Percentiles rank a stretch among this genome's conserved stretches.
phyloP scores from a whole-genome alignment of 768 basidiomycete genomes.

The Mycena crocata region DNA sequence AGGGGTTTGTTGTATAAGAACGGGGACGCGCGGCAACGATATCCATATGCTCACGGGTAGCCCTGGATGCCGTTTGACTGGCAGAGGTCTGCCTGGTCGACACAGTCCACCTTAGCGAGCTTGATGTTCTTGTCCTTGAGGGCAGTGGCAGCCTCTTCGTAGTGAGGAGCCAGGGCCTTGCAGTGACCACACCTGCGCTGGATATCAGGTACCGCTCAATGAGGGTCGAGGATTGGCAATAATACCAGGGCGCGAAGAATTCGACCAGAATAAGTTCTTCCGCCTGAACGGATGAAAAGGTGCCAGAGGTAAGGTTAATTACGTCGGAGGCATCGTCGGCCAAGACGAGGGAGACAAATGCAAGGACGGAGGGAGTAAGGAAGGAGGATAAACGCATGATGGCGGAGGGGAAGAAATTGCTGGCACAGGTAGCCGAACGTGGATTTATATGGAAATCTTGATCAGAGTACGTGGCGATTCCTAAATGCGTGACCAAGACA shows the following conservation, averaged over 20 bases:
- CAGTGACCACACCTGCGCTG: slow-evolving; percentile 94
- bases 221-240: slow-evolving; percentile 19
- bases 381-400: slow-evolving; percentile 76
- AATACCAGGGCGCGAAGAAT: slow-evolving; percentile 92
- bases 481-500: too few relatives aligned
- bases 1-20: not conserved
- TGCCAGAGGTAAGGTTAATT: slow-evolving; percentile 73
- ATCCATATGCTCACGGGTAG: slow-evolving; percentile 89
- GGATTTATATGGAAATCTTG: not conserved
- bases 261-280: slow-evolving; percentile 90
- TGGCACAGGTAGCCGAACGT: too few relatives aligned
- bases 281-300: slow-evolving; percentile 75
- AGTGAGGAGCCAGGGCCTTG: slow-evolving; percentile 94
- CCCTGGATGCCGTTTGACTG: slow-evolving; percentile 89
- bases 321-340: slow-evolving; percentile 83
- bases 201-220: not conserved
- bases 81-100: slow-evolving; percentile 93
- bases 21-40: not conserved
- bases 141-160: slow-evolving; percentile 92
- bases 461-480: not conserved
- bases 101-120: slow-evolving; percentile 97
- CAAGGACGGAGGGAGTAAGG: slow-evolving; percentile 65
- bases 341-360: slow-evolving; percentile 60
- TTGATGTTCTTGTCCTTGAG: slow-evolving; percentile 93
- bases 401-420: slow-evolving; percentile 38